Percentiles rank a stretch among this genome's conserved stretches.
phyloP scores from a whole-genome alignment of 2,329 filamentous ascomycete species.

The Thielaviopsis cerberus region DNA sequence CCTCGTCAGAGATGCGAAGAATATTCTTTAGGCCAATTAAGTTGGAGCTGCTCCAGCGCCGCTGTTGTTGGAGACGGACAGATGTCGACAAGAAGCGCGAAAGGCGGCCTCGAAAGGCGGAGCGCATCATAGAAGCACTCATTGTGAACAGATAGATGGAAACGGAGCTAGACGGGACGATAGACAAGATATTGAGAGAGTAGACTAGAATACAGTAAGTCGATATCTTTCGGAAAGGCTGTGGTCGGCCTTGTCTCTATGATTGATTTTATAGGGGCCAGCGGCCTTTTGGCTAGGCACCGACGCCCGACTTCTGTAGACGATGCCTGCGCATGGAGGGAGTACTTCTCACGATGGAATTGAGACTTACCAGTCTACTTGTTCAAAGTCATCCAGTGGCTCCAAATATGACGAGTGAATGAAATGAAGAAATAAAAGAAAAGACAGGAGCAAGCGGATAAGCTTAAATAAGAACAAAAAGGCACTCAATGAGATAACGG shows the following conservation, averaged over 20 bases:
- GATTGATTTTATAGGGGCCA: background rate
- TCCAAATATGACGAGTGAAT: background rate
- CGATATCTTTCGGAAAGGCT: background rate
- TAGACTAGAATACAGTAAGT: background rate
- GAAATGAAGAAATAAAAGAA: background rate
- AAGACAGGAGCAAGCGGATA: background rate
- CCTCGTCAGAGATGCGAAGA: constrained; percentile 63
- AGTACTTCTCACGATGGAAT: background rate
- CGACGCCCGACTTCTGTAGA: background rate
- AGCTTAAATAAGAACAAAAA: background rate
- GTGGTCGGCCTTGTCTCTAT: background rate
- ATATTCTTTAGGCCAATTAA: constrained; percentile 24
- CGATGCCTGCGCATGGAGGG: background rate
- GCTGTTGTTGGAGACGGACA: background rate
- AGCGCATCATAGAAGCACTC: background rate
- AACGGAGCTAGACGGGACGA: too few species aligned
- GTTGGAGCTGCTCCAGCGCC: constrained; percentile 10
- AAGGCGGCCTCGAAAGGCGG: background rate
- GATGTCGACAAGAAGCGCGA: background rate
- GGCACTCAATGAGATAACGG: background rate
- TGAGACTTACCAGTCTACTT: background rate
- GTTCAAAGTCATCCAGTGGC: too few species aligned
- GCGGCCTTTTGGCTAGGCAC: background rate
- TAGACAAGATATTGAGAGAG: background rate
- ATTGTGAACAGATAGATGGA: background rate